Conservation (phyloP, 192 early-diverging fungal species). For the Gamsiella multidivaricata region DNA sequence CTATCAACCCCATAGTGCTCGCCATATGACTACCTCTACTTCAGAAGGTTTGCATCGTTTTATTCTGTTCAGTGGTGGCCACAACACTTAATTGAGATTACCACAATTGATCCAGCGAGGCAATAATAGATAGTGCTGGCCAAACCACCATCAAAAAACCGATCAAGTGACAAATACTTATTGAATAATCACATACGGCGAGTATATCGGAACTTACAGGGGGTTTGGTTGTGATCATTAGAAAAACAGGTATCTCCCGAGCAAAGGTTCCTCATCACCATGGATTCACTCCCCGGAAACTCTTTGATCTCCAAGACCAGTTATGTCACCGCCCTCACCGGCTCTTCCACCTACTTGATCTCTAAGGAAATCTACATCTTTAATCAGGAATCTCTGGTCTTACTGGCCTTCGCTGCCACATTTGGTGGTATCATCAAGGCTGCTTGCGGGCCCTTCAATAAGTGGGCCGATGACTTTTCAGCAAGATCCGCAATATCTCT, state of each 20-base stretch:
- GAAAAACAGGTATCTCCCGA: conserved; percentile 72
- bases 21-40: conserved; percentile 53
- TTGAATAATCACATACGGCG: too few species aligned
- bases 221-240: background rate
- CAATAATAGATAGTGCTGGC: too few species aligned
- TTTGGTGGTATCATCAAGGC: conserved; percentile 80
- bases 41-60: conserved; percentile 55
- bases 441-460: conserved; percentile 84
- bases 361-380: conserved; percentile 98
- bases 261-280: conserved; percentile 87
- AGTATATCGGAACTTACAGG: too few species aligned
- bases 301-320: conserved; percentile 89
- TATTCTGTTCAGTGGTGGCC: too few species aligned
- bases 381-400: conserved; percentile 91
- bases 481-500: conserved; percentile 86
- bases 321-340: conserved; percentile 84
- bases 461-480: conserved; percentile 74
- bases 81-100: too few species aligned
- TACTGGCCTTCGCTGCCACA: conserved; percentile 84
- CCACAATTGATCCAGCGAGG: too few species aligned
- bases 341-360: conserved; percentile 88
- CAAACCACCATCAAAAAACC: too few species aligned
- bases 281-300: conserved; percentile 93
- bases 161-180: too few species aligned
- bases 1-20: conserved; percentile 24